These are phyloP conservation scores for Entophlyctis helioformis DNA, from an alignment of 192 early-diverging fungal genomes.

Conservation along the genomic window DNA sequence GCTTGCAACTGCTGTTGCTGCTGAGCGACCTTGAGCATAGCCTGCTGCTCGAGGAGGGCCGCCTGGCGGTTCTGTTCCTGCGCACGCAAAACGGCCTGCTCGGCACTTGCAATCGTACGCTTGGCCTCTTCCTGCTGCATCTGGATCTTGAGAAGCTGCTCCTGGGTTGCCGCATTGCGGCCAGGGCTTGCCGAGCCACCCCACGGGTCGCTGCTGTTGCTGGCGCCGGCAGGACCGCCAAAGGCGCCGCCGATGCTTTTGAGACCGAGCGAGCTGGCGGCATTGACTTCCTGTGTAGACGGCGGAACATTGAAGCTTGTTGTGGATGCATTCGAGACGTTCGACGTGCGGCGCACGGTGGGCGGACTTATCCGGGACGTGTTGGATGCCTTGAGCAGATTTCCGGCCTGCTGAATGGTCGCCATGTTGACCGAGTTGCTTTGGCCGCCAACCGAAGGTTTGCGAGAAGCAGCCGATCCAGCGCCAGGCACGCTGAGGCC, in stretches of 20 bases:
- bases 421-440: conserved; percentile 1
- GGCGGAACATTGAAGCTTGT: too few species aligned
- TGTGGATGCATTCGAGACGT: too few species aligned
- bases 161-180: conserved; percentile 1
- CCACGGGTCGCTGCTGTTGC: too few species aligned
- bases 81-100: conserved; percentile 12
- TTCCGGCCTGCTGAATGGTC: conserved; percentile 7
- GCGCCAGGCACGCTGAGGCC: not conserved
- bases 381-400: conserved; percentile 4
- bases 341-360: too few species aligned
- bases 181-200: too few species aligned
- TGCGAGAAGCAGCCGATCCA: not conserved
- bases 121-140: conserved; percentile 18
- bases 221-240: too few species aligned
- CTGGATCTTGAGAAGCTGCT: conserved; percentile 6
- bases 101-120: conserved; percentile 9
- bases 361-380: not conserved
- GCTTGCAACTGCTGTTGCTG: conserved; percentile 4
- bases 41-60: conserved; percentile 16
- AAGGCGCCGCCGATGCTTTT: too few species aligned
- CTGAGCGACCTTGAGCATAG: not conserved
- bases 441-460: too few species aligned
- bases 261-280: too few species aligned
- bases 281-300: too few species aligned
- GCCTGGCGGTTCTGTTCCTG: conserved; percentile 19